A percentile compares a stretch with the other conserved stretches of the same genome.
These are phyloP conservation scores for Lecanosticta acicola DNA, from an alignment of 2,329 filamentous ascomycete genomes.

Conservation along the genomic window DNA sequence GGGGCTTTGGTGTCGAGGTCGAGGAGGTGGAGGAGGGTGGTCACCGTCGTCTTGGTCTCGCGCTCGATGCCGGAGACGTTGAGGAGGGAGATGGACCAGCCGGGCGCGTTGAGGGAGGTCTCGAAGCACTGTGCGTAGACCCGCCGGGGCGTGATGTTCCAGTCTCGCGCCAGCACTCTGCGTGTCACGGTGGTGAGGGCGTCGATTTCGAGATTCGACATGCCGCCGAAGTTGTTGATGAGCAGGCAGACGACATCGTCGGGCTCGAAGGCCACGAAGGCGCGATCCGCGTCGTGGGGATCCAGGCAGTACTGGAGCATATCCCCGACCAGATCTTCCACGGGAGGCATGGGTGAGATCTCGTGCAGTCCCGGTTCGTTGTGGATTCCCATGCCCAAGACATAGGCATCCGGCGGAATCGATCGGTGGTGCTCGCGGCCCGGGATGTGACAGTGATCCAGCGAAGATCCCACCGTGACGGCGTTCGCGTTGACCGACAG, in stretches of 20 bases:
- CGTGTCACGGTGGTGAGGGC: conserved; percentile 41
- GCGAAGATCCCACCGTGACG: conserved; percentile 47
- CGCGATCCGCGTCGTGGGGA: conserved; percentile 43
- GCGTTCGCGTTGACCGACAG: conserved; percentile 41
- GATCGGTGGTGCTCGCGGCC: conserved; percentile 46
- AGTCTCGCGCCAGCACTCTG: conserved; percentile 41
- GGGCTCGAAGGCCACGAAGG: conserved; percentile 45
- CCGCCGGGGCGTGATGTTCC: conserved; percentile 45
- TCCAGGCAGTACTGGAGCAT: conserved; percentile 48
- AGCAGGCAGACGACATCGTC: conserved; percentile 43
- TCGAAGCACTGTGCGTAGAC: conserved; percentile 48
- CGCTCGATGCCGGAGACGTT: conserved; percentile 46
- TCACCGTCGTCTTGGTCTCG: conserved; percentile 34
- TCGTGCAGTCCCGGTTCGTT: conserved; percentile 47
- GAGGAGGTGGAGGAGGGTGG: conserved; percentile 44
- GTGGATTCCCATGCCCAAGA: conserved; percentile 48
- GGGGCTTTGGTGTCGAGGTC: conserved; percentile 48
- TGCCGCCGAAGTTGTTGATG: conserved; percentile 47
- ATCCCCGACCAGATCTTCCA: conserved; percentile 44
- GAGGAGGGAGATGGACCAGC: conserved; percentile 52
- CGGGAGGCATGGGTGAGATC: conserved; percentile 44
- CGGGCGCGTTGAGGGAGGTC: conserved; percentile 51
- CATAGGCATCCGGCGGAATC: conserved; percentile 31
- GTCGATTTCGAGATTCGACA: conserved; percentile 45
- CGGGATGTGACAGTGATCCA: conserved; percentile 51